phyloP scores from a whole-genome alignment of 305 asterid genomes.

The Fraxinus paxiana region DNA sequence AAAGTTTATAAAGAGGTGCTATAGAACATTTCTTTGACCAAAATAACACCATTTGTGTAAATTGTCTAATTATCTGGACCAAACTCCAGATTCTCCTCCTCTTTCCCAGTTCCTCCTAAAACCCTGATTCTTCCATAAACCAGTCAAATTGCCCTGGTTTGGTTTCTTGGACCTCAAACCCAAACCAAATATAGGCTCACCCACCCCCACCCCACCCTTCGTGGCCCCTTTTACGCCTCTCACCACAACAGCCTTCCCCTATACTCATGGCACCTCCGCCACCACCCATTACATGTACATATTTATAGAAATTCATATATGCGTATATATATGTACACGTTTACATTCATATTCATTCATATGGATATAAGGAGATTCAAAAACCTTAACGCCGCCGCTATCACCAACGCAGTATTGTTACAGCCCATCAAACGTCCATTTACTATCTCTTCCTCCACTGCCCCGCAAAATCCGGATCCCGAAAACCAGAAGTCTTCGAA shows the following conservation, averaged over 20 bases:
- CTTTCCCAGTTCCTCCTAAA: neutral
- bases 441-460: constrained; percentile 29
- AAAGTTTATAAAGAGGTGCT: neutral
- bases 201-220: neutral
- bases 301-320: neutral
- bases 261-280: neutral
- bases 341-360: neutral
- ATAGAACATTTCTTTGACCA: neutral
- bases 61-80: neutral
- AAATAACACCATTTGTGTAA: neutral
- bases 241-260: neutral
- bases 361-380: constrained; percentile 53
- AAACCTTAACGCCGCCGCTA: constrained; percentile 26
- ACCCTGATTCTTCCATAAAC: neutral
- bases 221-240: neutral
- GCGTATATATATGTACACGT: neutral
- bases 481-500: neutral
- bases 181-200: neutral
- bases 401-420: constrained; percentile 39
- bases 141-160: neutral
- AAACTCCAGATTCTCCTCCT: neutral
- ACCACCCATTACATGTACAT: neutral
- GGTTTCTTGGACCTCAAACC: neutral
- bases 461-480: constrained; percentile 24
- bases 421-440: constrained; percentile 44